Percentiles rank a stretch among this genome's conserved stretches.
These are phyloP conservation scores for Globisporangium uncinulatum DNA, from an alignment of 352 stramenopile genomes.

Conservation along the genomic window DNA sequence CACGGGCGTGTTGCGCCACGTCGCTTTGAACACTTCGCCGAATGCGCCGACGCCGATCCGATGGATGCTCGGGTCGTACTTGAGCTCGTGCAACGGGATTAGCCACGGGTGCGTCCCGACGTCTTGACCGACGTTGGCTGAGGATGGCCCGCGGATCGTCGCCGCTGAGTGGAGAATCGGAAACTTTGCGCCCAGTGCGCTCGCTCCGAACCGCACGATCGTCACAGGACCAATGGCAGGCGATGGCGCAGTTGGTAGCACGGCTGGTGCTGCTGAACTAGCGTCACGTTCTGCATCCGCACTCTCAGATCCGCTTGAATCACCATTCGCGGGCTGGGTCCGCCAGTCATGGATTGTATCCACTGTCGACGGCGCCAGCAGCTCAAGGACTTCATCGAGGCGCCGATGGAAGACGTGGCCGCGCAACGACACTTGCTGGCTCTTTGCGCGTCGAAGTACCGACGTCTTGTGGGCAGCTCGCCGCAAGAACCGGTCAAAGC, in stretches of 20 bases:
- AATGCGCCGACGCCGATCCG: neutral
- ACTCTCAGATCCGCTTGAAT: neutral
- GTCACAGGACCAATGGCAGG: neutral
- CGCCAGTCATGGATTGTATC: neutral
- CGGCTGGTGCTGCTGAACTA: neutral
- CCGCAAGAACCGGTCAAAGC: neutral
- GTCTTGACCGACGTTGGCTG: neutral
- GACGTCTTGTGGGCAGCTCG: neutral
- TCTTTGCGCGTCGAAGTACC: neutral
- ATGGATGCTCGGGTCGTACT: neutral
- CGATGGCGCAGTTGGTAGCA: neutral
- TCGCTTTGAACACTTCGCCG: neutral
- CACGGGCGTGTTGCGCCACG: neutral
- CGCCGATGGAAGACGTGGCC: conserved; percentile 1
- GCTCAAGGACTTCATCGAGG: conserved; percentile 2
- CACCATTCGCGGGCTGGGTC: too few relatives aligned
- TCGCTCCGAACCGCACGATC: neutral
- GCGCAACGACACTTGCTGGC: conserved; percentile 1
- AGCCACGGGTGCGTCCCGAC: neutral
- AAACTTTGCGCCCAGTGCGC: neutral
- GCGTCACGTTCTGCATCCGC: neutral
- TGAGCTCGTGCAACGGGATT: neutral
- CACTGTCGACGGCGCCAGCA: neutral
- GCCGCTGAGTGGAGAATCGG: neutral
- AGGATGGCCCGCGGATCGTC: neutral